Base-by-base conservation (phyloP, 2,329 filamentous ascomycete genomes). In the Alternaria longipes region DNA sequence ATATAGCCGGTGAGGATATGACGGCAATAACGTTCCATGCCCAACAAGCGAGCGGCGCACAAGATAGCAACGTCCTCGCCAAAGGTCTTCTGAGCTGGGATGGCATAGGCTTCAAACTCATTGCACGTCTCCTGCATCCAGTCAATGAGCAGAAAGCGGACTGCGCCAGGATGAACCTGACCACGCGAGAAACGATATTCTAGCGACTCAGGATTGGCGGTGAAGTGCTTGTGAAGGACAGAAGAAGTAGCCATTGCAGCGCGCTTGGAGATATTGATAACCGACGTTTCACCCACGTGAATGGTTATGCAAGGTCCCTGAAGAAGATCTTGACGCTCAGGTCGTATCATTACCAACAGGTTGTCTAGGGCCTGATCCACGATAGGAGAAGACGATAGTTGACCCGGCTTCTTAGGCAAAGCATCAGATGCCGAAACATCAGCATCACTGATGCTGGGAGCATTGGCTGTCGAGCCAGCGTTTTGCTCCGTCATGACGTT, bases 201-300 rank as follows among this genome's bases (percentile, higher is more conserved):
- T 4, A 36, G 3, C 3, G 54, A 59, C 8, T 59, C 32, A 3
- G 63, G 65, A n/a, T 64, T 46, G 3, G 41, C 30, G 8, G 26
- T 40, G 45, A 68, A 69, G 45, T 66, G 28, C 3, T 36, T 47
- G 32, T 65, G 46, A 2, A 69, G 57, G 5, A 58, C 41, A 1
- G 42, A 44, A 14, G 65, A 69, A 5, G 55, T 50, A 16, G 63
- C 67, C 65, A 68, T 69, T 8, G 65, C 65, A 18, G 56, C 54
- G 30, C 65, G 65, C 50, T 66, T 66, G 18, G 40, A 32, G 7
- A 68, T 55, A 22, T 40, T 44, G 5, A 8, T 8, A 5, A 68
- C 45, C 9, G 34, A 32, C 8, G 26, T 24, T 18, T 41, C 16
- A 3, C 67, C 63, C 26, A 66, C 45, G 12, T 22, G 38, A n/a